Percentiles rank a stretch among this genome's conserved stretches.
Conservation (phyloP, 768 basidiomycete genomes). For the Tulasnella sp. region DNA sequence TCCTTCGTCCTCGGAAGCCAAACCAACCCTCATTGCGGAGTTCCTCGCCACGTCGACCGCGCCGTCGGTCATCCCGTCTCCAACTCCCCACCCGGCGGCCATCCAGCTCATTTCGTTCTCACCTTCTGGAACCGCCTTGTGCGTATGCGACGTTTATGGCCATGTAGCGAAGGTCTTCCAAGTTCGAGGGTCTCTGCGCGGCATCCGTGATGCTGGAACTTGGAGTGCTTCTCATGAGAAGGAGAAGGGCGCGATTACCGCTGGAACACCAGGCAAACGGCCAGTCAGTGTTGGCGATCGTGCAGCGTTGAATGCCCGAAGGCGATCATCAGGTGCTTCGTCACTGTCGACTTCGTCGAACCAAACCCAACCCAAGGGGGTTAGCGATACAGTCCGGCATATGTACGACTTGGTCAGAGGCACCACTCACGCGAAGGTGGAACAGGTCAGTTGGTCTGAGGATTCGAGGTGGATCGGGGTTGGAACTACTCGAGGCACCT, state of each 20-base stretch:
- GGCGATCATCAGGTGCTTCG: conserved; percentile 22
- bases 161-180: conserved; percentile 26
- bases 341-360: neutral
- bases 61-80: neutral
- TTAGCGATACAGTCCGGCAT: conserved; percentile 41
- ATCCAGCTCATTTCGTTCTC: conserved; percentile 22
- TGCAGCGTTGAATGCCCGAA: conserved; percentile 10
- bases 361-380: neutral
- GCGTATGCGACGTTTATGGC: conserved; percentile 24
- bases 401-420: conserved; percentile 70
- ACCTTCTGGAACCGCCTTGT: conserved; percentile 24
- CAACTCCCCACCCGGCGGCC: conserved; percentile 6
- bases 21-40: conserved; percentile 24
- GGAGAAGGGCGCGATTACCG: neutral
- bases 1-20: neutral
- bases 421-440: conserved; percentile 59
- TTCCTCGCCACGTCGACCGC: conserved; percentile 23
- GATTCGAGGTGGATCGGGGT: conserved; percentile 69
- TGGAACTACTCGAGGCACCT: conserved; percentile 45
- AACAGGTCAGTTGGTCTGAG: conserved; percentile 48
- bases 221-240: neutral
- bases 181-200: conserved; percentile 8
- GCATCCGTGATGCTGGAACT: neutral
- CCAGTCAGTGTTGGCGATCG: conserved; percentile 6
- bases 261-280: neutral